Evolutionary conservation across 352 stramenopile species (phyloP).

Genomic region (Globisporangium barbulae): DNA sequence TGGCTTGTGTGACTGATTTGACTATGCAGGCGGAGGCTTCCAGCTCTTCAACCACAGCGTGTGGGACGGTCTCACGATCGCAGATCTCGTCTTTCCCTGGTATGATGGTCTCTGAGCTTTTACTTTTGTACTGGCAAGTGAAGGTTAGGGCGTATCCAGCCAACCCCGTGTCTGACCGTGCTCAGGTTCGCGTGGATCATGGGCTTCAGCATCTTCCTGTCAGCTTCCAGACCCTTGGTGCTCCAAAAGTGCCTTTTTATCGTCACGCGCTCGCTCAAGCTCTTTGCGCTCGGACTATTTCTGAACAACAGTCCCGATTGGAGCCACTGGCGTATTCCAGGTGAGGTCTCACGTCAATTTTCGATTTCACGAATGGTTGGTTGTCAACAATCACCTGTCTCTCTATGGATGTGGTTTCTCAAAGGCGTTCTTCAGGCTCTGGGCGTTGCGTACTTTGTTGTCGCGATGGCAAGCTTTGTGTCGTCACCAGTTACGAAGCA

Average conservation of each 20-base stretch:
- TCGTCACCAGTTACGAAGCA: neutral
- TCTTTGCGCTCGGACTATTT: slow-evolving; percentile 66
- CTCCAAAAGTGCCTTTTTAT: slow-evolving; percentile 13
- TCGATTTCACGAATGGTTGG: neutral
- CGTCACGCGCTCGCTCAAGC: slow-evolving; percentile 31
- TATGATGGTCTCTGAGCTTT: slow-evolving; percentile 16
- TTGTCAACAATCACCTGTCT: neutral
- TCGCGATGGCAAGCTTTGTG: slow-evolving; percentile 21
- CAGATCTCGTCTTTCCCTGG: slow-evolving; percentile 80
- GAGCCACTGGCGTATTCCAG: slow-evolving; percentile 61
- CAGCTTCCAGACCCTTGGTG: neutral
- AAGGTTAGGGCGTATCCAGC: too few species aligned
- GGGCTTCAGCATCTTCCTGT: slow-evolving; percentile 53
- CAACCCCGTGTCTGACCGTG: neutral
- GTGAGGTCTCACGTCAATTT: slow-evolving; percentile 13
- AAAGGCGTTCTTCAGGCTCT: slow-evolving; percentile 74
- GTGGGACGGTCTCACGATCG: slow-evolving; percentile 77
- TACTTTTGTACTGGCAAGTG: too few species aligned
- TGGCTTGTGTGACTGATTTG: neutral
- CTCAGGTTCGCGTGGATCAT: slow-evolving; percentile 84
- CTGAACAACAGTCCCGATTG: slow-evolving; percentile 63
- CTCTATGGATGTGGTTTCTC: neutral
- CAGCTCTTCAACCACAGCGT: slow-evolving; percentile 58
- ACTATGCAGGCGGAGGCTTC: slow-evolving; percentile 46
- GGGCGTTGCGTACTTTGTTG: slow-evolving; percentile 36